Evolutionary conservation across 768 basidiomycete species (phyloP).

Genomic region (Antrodiella citrinella): DNA sequence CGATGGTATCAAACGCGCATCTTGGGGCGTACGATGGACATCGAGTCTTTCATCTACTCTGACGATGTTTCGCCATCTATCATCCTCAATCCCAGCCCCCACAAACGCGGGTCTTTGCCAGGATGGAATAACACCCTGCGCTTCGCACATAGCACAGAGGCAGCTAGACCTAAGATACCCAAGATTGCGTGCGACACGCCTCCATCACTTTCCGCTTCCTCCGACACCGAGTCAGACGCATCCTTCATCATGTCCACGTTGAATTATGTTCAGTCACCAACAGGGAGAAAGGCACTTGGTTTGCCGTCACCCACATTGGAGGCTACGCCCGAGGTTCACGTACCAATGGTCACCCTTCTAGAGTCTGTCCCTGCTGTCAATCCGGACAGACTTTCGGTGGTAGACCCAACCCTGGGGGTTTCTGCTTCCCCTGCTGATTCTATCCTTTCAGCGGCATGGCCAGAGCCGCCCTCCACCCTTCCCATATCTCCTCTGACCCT

Average conservation of each 20-base stretch:
- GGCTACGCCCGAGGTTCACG: neutral
- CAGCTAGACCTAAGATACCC: conserved; percentile 10
- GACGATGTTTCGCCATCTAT: conserved; percentile 8
- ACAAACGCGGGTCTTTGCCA: no score
- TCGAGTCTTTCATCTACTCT: conserved; percentile 12
- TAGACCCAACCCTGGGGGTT: neutral
- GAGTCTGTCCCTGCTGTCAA: conserved; percentile 3
- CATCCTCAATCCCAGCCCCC: conserved; percentile 1
- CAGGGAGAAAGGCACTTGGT: conserved; percentile 15
- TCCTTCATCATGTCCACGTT: conserved; percentile 18
- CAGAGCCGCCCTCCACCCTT: conserved; percentile 18
- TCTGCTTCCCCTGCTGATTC: conserved; percentile 10
- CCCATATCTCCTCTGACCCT: conserved; percentile 15
- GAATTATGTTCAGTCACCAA: conserved; percentile 19
- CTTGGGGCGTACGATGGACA: conserved; percentile 1
- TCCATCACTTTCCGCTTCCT: conserved; percentile 7
- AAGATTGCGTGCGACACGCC: conserved; percentile 2
- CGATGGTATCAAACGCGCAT: conserved; percentile 13
- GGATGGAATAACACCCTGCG: conserved; percentile 14
- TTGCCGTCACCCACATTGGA: conserved; percentile 8
- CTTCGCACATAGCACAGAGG: neutral
- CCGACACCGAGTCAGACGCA: conserved; percentile 13
- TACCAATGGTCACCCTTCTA: neutral
- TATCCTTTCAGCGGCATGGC: conserved; percentile 19
- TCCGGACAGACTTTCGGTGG: neutral